Conservation (phyloP, 1,284 basidiomycete genomes). For the Trametes sp. region DNA sequence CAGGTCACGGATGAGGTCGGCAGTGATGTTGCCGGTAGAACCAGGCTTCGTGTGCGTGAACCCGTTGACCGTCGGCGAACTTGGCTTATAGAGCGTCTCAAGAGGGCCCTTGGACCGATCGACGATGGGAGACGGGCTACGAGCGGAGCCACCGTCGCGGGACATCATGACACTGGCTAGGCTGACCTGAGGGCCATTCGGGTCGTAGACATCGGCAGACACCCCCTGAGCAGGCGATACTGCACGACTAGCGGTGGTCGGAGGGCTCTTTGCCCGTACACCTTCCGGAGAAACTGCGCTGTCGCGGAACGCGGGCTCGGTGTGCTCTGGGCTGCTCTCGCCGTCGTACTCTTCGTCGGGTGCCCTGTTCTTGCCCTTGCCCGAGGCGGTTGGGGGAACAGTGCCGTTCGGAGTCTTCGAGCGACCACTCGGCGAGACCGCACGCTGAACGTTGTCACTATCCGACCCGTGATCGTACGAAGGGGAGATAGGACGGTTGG, state of each 20-base stretch:
- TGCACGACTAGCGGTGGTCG: constrained; percentile 51
- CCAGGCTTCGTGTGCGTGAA: constrained; percentile 54
- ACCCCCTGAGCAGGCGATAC: constrained; percentile 59
- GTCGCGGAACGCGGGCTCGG: constrained; percentile 50
- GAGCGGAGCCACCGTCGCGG: constrained; percentile 57
- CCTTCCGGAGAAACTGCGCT: constrained; percentile 63
- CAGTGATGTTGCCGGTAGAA: constrained; percentile 73
- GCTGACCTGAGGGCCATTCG: constrained; percentile 50
- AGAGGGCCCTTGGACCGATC: constrained; percentile 61
- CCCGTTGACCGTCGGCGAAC: constrained; percentile 65
- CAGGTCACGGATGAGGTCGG: constrained; percentile 79
- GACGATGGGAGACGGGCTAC: constrained; percentile 67
- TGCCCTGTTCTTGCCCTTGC: constrained; percentile 56
- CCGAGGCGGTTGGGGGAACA: constrained; percentile 35
- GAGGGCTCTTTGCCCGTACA: constrained; percentile 67
- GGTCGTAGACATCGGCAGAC: constrained; percentile 42
- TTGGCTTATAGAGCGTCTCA: constrained; percentile 67
- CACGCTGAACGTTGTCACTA: constrained; percentile 64
- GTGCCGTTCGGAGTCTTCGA: constrained; percentile 55
- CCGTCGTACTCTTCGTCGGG: constrained; percentile 65
- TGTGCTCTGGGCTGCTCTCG: constrained; percentile 58
- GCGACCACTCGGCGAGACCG: constrained; percentile 64
- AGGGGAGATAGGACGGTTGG: constrained; percentile 55
- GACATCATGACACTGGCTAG: constrained; percentile 62
- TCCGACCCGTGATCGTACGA: constrained; percentile 51